Evolutionary conservation across 768 basidiomycete species (phyloP).

Genomic region (Boletus bicolor): DNA sequence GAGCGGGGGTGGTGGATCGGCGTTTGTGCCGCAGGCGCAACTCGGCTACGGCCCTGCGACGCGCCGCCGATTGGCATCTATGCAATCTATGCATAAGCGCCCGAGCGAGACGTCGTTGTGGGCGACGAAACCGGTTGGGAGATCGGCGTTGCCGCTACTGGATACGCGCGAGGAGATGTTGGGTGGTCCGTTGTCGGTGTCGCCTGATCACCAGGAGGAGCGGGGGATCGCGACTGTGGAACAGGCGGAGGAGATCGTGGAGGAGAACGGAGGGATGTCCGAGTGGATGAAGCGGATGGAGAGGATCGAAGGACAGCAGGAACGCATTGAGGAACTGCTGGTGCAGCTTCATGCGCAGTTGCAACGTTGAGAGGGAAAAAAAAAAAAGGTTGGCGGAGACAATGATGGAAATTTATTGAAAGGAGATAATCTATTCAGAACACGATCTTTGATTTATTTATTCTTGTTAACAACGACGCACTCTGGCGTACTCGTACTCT

Average conservation of each 20-base stretch:
- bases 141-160: slow-evolving; percentile 14
- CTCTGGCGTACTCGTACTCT: neutral
- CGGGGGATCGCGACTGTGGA: slow-evolving; percentile 22
- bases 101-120: slow-evolving; percentile 12
- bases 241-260: slow-evolving; percentile 26
- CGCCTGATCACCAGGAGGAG: slow-evolving; percentile 22
- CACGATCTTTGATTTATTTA: too few relatives aligned
- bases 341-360: slow-evolving; percentile 27
- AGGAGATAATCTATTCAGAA: neutral
- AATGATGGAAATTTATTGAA: neutral
- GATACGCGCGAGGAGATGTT: slow-evolving; percentile 27
- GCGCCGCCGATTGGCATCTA: slow-evolving; percentile 39
- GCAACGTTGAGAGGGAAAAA: slow-evolving; percentile 3
- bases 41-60: slow-evolving; percentile 40
- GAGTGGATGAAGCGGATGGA: slow-evolving; percentile 36
- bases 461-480: too few relatives aligned
- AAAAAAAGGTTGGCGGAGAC: neutral
- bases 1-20: slow-evolving; percentile 6
- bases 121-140: slow-evolving; percentile 1
- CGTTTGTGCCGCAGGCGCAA: slow-evolving; percentile 8
- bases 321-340: slow-evolving; percentile 48
- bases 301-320: slow-evolving; percentile 42
- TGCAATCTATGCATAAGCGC: slow-evolving; percentile 22
- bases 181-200: slow-evolving; percentile 22
- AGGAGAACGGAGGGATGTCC: slow-evolving; percentile 25